Evolutionary conservation across 2,329 filamentous ascomycete species (phyloP), one percentile per base, ranked within the genome.

Genomic region (Amauroascus niger): DNA sequence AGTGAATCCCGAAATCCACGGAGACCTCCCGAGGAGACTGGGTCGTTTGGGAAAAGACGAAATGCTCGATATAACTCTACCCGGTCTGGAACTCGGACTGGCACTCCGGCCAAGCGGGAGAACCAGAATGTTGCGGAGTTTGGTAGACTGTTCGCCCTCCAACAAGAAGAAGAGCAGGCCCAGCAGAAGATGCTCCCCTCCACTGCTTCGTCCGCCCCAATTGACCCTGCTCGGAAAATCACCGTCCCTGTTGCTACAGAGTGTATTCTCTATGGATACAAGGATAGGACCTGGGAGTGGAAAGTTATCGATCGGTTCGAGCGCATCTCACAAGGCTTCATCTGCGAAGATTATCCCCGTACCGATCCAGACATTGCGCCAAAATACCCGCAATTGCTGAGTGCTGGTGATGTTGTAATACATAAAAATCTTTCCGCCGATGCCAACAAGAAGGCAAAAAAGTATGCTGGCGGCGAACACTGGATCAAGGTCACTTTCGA

Each of bases 281-380:
- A 68, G 73, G 83, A 70, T 77, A 88, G 74, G 60, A 76, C 79
- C 3, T 66, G 69, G 6, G 79, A 83, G 65, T 96, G 93, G 79
- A 88, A 90, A 26, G 89, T 89, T 32, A 84, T 97, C 62, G 83
- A 86, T 61, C 87, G 88, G 71, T 97, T 86, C 72, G 91, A 96
- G 73, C 80, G 84, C 56, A 82, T 95, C 40, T 91, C 87, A 6
- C 70, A 72, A 30, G 90, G 90, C 24, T 74, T 81, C 58, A 88
- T 96, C 66, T 90, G 90, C 69, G 91, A 97, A 72, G 90, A 96
- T 71, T 97, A 97, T 69, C 82, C 89, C 7, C 83, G 91, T 58
- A 83, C 87, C 59, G 85, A 91, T n/a, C 86, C 87, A 2, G 76
- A 81, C 53, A 78, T 83, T 58, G 79, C 81, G 64, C 76, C 79